Evolutionary conservation across 2,329 filamentous ascomycete genomes (phyloP), one percentile per base, ranked within the genome.

Genomic region (Ceratocystis eucalypticola): DNA sequence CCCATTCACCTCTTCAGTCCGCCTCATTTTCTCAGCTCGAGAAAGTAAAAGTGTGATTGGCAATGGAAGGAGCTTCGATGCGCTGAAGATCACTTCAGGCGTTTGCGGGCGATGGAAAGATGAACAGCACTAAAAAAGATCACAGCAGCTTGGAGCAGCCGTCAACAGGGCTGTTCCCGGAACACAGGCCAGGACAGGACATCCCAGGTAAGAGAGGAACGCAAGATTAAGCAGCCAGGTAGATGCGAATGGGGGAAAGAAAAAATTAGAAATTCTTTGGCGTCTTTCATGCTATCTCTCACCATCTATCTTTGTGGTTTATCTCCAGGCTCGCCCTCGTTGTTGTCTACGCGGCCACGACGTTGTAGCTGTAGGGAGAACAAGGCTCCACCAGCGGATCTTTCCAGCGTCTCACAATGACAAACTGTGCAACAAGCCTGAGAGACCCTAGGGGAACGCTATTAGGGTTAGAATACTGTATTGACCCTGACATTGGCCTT

Each of bases 11-110:
- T 41, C 37, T 41, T 28, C 22, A 53, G 48, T 41, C 37, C 37
- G 3, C 37, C 37, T 12, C 37, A 41, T 41, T 41, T 41, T 41
- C 53, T 59, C 53, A 59, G 53, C 53, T 59, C 53, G n/a, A 59
- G n/a, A 59, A 59, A 17, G 10, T 41, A 41, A 59, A 37, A 59
- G 53, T 59, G 53, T 59, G 53, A 59, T 59, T 25, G 28, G 53
- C 53, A 59, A 59, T 59, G 25, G 53, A 59, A 59, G 53, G 53
- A 59, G 53, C 28, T 59, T 59, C 53, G 53, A 59, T 59, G 53
- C 53, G 28, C 33, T 33, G 53, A 59, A 15, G 53, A 59, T 59
- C 53, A n/a, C 53, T 59, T 50, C 15, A 33, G 22, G n/a, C 53
- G 28, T 33, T 59, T 37, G 5, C 12, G 22, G 15, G 15, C 28